Percentiles rank a stretch among this genome's conserved stretches.
Conservation (phyloP, 176 grass and related monocot species). For the Microstegium vimineum region DNA sequence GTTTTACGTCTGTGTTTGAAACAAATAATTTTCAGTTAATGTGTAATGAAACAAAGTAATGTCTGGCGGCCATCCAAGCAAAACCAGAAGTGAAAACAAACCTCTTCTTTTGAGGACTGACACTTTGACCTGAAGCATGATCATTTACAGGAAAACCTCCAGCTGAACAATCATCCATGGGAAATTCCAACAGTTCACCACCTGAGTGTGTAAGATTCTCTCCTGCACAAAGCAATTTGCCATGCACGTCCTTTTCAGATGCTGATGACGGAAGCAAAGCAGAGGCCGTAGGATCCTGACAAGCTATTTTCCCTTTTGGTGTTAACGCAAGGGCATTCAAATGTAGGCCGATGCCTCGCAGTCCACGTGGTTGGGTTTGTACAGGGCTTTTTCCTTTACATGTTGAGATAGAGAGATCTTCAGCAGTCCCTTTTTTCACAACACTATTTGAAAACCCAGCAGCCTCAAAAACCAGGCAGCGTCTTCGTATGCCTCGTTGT, state of each 20-base stretch:
- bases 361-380: constrained; percentile 33
- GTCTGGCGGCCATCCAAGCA: not conserved
- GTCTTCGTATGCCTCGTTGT: constrained; percentile 83
- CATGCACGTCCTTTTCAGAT: constrained; percentile 41
- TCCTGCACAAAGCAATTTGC: constrained; percentile 42
- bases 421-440: constrained; percentile 22
- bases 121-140: constrained; percentile 52
- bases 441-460: constrained; percentile 47
- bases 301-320: constrained; percentile 55
- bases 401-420: constrained; percentile 27
- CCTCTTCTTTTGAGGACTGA: constrained; percentile 94
- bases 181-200: constrained; percentile 38
- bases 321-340: constrained; percentile 78
- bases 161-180: constrained; percentile 45
- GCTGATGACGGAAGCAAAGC: constrained; percentile 42
- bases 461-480: constrained; percentile 87
- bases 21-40: constrained; percentile 9
- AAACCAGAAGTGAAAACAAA: constrained; percentile 21
- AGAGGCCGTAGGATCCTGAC: constrained; percentile 35
- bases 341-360: constrained; percentile 92
- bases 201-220: constrained; percentile 1
- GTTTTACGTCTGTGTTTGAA: constrained; percentile 61
- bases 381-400: constrained; percentile 56
- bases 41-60: not conserved
- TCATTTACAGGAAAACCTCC: constrained; percentile 49